These are phyloP conservation scores for Trichoderma lentiforme DNA, from an alignment of 2,329 filamentous ascomycete species.

Conservation along the genomic window DNA sequence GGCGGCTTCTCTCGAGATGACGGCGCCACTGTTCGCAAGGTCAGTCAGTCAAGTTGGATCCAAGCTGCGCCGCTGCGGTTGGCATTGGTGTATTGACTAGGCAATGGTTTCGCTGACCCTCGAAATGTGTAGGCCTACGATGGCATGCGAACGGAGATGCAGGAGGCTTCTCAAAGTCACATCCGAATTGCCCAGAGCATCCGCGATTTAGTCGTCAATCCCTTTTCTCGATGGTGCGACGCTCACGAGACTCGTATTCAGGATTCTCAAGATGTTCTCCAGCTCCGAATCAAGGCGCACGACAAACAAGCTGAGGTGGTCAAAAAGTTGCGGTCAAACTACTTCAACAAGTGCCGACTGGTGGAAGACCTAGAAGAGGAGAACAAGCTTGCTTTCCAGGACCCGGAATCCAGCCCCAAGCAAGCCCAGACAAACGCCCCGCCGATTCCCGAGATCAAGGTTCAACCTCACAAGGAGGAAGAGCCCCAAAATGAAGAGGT, in stretches of 20 bases:
- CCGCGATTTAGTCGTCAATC: conserved; percentile 88
- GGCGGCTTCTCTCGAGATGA: conserved; percentile 89
- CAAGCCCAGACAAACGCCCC: conserved; percentile 53
- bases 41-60: conserved; percentile 35
- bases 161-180: conserved; percentile 84
- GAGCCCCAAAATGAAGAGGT: conserved; percentile 70
- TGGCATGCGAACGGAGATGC: conserved; percentile 88
- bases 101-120: conserved; percentile 20
- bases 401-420: conserved; percentile 69
- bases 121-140: conserved; percentile 71
- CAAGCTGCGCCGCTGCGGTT: neutral
- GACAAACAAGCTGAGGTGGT: conserved; percentile 87
- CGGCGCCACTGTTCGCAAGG: conserved; percentile 93
- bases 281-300: conserved; percentile 85
- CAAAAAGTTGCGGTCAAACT: conserved; percentile 89
- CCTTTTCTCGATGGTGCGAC: conserved; percentile 94
- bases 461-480: conserved; percentile 64
- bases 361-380: conserved; percentile 97
- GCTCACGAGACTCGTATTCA: conserved; percentile 88
- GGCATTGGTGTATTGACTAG: neutral
- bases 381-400: conserved; percentile 96
- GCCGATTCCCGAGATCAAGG: conserved; percentile 80
- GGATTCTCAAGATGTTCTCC: conserved; percentile 91
- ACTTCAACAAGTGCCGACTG: conserved; percentile 97
- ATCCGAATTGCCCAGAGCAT: conserved; percentile 96